Base-by-base conservation (phyloP, 768 basidiomycete genomes). In the Serendipita sp. region DNA sequence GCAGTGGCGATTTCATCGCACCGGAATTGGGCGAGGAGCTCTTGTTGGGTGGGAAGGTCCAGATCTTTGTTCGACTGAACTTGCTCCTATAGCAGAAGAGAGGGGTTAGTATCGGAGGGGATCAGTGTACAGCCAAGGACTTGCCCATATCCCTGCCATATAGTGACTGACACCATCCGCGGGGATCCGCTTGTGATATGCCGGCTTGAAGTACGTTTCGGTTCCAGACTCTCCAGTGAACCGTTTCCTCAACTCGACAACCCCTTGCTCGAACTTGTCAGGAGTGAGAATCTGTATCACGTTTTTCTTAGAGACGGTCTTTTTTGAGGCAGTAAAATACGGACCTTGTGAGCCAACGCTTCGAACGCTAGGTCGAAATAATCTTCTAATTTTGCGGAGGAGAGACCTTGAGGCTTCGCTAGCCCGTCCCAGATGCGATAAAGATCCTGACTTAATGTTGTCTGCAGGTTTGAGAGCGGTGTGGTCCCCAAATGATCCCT, bases 331-430 rank as follows among this genome's bases (percentile, higher is more conserved):
- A n/a, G 26, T 26, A 17, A 17, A 5, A 9, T 20, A n/a, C 3
- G 38, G 3, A 67, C 68, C 75, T 99, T 99, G 76, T 99, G 96
- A 1, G 96, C 91, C 0, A 99, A 81, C 2, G 90, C 81, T 1
- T 92, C 91, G 74, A 98, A 99, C 3, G 81, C 79, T 42, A 98
- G 78, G 76, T 99, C 96, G 71, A 99, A 99, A 76, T 97, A 98
- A 71, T 93, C 86, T 0, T 82, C 82, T n/a, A 99, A 76, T 63
- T 82, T 76, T 30, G 83, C 75, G 64, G 87, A 81, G 65, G 83
- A 80, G 20, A 98, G 81, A 43, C 91, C 93, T 7, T 82, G 67
- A 0, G 96, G 96, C 74, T 98, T 98, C 42, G 88, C 85, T 38
- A 99, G 77, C 4, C 82, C 81, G 60, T 90, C 86, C 96, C 96